A percentile compares a stretch with the other conserved stretches of the same genome.
Evolutionary conservation across 257 asterid genomes (phyloP).

Genomic region (Fraxinus quadrangulata): DNA sequence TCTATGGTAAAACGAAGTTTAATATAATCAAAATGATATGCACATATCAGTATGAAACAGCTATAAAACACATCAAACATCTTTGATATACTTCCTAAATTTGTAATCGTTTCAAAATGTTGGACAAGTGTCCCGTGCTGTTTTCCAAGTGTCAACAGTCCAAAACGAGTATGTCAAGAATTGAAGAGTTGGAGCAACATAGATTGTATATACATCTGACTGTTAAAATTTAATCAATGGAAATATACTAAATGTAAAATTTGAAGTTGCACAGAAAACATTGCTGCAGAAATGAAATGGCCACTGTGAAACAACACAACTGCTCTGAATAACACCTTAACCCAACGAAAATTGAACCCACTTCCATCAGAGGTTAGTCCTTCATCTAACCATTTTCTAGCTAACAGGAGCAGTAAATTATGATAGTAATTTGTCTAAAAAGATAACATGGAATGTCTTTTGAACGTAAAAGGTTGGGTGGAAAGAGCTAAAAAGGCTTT

Average conservation of each 20-base stretch:
- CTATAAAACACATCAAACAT: not conserved
- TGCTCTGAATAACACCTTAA: slow-evolving; percentile 8
- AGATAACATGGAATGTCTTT: slow-evolving; percentile 1
- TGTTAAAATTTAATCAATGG: not conserved
- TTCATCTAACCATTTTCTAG: slow-evolving; percentile 7
- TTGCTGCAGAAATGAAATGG: not conserved
- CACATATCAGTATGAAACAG: not conserved
- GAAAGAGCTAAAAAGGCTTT: not conserved
- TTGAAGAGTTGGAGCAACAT: not conserved
- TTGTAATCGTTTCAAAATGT: not conserved
- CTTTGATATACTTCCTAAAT: not conserved
- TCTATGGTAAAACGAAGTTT: not conserved
- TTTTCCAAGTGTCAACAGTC: not conserved
- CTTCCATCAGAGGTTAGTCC: slow-evolving; percentile 4
- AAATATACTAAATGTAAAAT: not conserved
- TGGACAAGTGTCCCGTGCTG: not conserved
- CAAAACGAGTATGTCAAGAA: not conserved
- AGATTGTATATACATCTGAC: not conserved
- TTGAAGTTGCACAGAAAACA: not conserved
- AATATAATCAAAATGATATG: not conserved
- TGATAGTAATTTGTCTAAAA: not conserved
- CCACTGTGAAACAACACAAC: not conserved
- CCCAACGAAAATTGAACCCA: not conserved
- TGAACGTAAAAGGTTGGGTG: not conserved
- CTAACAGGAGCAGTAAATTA: slow-evolving; percentile 7